These are phyloP conservation scores for Aspergillus mulundensis DNA, from an alignment of 495 filamentous ascomycete genomes.

Conservation along the genomic window DNA sequence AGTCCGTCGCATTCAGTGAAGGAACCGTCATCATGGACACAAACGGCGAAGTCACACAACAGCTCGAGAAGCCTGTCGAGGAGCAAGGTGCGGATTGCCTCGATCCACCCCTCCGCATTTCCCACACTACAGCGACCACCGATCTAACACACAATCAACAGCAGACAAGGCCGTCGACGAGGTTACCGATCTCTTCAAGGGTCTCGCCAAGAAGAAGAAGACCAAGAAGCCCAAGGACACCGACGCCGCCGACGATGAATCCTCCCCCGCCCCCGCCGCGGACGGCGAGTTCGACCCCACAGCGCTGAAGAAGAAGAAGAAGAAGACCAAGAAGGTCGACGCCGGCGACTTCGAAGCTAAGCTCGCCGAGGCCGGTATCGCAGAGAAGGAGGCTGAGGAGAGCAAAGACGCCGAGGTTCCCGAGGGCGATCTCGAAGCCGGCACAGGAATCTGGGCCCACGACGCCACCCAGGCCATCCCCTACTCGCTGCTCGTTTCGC, in stretches of 20 bases:
- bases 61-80: slow-evolving; percentile 62
- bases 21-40: slow-evolving; percentile 76
- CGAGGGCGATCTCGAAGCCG: slow-evolving; percentile 78
- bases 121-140: background rate
- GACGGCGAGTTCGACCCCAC: slow-evolving; percentile 70
- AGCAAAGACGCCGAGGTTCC: slow-evolving; percentile 44
- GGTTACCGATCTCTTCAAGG: slow-evolving; percentile 70
- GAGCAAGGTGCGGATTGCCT: slow-evolving; percentile 48
- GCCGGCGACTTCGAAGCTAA: slow-evolving; percentile 77
- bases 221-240: slow-evolving; percentile 59
- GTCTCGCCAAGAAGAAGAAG: slow-evolving; percentile 86
- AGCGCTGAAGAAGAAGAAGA: slow-evolving; percentile 92
- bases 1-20: slow-evolving; percentile 87
- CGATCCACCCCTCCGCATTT: background rate
- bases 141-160: background rate
- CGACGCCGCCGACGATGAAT: slow-evolving; percentile 50
- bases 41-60: slow-evolving; percentile 75
- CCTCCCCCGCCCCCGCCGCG: slow-evolving; percentile 44
- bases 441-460: slow-evolving; percentile 92
- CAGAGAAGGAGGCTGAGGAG: slow-evolving; percentile 46
- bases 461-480: slow-evolving; percentile 68
- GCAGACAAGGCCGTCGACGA: slow-evolving; percentile 66
- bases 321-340: slow-evolving; percentile 69
- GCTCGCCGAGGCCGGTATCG: slow-evolving; percentile 70
- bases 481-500: slow-evolving; percentile 77